These are phyloP conservation scores for Mortierella sp. DNA, from an alignment of 371 early-diverging fungal genomes.

Conservation along the genomic window DNA sequence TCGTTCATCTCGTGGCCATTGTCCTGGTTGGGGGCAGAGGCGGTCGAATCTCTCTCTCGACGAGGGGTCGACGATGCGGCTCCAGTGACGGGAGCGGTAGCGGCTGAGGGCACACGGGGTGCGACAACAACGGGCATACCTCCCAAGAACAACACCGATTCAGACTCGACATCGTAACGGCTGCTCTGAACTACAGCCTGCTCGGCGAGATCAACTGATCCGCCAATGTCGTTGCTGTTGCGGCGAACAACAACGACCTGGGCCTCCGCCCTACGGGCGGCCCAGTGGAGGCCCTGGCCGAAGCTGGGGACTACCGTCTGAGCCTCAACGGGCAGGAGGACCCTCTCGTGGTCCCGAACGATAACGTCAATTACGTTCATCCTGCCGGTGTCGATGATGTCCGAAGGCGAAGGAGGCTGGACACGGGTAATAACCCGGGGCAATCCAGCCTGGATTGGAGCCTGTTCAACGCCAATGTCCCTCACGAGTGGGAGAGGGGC, in stretches of 20 bases:
- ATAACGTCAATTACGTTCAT: not conserved
- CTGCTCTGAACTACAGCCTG: slow-evolving; percentile 58
- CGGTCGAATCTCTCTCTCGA: slow-evolving; percentile 21
- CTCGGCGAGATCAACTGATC: slow-evolving; percentile 28
- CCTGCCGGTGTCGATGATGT: slow-evolving; percentile 2
- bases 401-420: not conserved
- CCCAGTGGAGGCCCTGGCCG: slow-evolving; percentile 2
- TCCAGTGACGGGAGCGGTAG: not conserved
- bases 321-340: slow-evolving; percentile 17
- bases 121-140: slow-evolving; percentile 30
- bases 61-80: slow-evolving; percentile 30
- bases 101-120: slow-evolving; percentile 6
- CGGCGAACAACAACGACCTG: slow-evolving; percentile 32
- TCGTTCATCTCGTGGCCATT: slow-evolving; percentile 11
- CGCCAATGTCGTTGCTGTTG: slow-evolving; percentile 29
- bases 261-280: slow-evolving; percentile 17
- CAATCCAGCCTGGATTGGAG: not conserved
- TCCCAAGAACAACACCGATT: slow-evolving; percentile 48
- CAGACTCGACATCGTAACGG: slow-evolving; percentile 53
- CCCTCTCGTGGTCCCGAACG: slow-evolving; percentile 28
- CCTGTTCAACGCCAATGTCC: slow-evolving; percentile 5
- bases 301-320: not conserved
- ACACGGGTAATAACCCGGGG: slow-evolving; percentile 5
- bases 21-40: slow-evolving; percentile 10
- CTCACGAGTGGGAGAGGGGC: not conserved